phyloP scores from a whole-genome alignment of 1,139 yeast species.

The Eremothecium sinecaudum region DNA sequence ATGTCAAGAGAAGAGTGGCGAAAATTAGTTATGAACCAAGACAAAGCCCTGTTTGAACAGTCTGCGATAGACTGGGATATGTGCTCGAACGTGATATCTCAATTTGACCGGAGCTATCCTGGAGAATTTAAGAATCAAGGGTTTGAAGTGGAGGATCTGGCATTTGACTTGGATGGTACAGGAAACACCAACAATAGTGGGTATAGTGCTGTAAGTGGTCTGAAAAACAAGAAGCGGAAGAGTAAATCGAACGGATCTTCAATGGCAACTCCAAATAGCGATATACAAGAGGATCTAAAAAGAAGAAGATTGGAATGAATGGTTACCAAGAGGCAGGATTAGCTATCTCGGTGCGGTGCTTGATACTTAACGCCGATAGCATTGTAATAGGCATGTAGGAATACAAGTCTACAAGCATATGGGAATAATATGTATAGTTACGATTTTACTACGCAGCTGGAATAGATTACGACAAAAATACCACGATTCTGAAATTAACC shows the following conservation, averaged over 20 bases:
- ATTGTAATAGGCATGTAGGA: too few relatives aligned
- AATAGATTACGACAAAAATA: too few relatives aligned
- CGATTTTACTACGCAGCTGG: too few relatives aligned
- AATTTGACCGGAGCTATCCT: conserved; percentile 29
- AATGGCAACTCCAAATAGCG: conserved; percentile 30
- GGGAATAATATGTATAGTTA: too few relatives aligned
- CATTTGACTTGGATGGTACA: conserved; percentile 31
- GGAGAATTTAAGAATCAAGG: conserved; percentile 29
- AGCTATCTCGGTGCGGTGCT: too few relatives aligned
- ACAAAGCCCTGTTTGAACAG: conserved; percentile 21
- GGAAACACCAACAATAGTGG: conserved; percentile 15
- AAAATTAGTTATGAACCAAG: conserved; percentile 22
- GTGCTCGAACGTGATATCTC: conserved; percentile 25
- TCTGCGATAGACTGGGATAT: conserved; percentile 28
- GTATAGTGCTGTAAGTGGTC: conserved; percentile 21
- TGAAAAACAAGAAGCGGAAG: conserved; percentile 25
- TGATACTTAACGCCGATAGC: too few relatives aligned
- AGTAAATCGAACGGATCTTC: conserved; percentile 28
- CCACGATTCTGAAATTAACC: too few relatives aligned
- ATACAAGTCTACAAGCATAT: neutral
- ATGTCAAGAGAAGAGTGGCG: conserved; percentile 19
- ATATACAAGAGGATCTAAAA: conserved; percentile 26
- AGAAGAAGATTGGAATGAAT: conserved; percentile 27
- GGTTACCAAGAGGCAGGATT: too few relatives aligned
- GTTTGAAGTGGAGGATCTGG: conserved; percentile 29